Percentiles rank a stretch among this genome's conserved stretches.
phyloP scores from a whole-genome alignment of 1,139 yeast species.

The Suhomyces yuchorum region DNA sequence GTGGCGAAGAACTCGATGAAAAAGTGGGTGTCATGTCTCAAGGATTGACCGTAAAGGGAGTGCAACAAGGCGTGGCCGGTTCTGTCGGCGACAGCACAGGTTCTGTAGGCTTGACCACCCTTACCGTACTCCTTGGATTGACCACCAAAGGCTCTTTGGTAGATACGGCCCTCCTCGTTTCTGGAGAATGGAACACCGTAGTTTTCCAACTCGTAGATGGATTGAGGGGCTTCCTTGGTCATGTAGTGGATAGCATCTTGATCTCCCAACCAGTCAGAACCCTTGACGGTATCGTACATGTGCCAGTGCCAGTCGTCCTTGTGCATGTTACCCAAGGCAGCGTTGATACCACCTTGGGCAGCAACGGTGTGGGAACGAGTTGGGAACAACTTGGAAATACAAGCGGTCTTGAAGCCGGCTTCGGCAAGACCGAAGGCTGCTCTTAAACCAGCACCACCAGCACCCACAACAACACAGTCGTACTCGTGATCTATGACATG shows the following conservation, averaged over 20 bases:
- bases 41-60: conserved; percentile 93
- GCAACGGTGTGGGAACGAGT: conserved; percentile 99
- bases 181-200: conserved; percentile 98
- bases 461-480: conserved; percentile 97
- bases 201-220: conserved; percentile 95
- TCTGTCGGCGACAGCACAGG: conserved; percentile 99
- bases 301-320: conserved; percentile 99
- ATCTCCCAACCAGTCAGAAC: conserved; percentile 99
- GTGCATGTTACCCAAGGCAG: conserved; percentile 98
- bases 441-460: conserved; percentile 98
- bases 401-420: conserved; percentile 97
- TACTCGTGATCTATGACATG: conserved; percentile 96
- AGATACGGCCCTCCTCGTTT: conserved; percentile 94
- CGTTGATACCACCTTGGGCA: conserved; percentile 99
- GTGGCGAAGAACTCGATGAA: conserved; percentile 96
- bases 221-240: conserved; percentile 97
- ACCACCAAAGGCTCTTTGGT: conserved; percentile 99
- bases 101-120: conserved; percentile 99
- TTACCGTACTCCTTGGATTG: conserved; percentile 94
- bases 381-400: conserved; percentile 95
- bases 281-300: conserved; percentile 99
- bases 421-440: conserved; percentile 98
- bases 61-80: conserved; percentile 98
- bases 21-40: conserved; percentile 96
- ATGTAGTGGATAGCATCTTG: conserved; percentile 99